Base-by-base conservation (phyloP, 805 yeast species). In the Candida krabiensis region DNA sequence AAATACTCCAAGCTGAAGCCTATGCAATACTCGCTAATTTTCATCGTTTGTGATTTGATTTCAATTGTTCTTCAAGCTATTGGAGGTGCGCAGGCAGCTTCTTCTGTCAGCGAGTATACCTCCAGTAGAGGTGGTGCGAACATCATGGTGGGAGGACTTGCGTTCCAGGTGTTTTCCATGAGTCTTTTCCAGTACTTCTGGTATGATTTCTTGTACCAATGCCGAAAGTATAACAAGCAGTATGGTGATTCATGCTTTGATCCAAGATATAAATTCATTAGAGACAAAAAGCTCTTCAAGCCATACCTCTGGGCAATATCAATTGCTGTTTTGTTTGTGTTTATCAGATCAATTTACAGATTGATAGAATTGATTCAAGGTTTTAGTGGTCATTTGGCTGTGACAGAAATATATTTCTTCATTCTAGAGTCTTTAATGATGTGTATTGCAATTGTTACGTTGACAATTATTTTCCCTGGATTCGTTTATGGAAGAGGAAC, bases 71-170 rank as follows among this genome's bases (percentile, higher is more conserved):
- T 86, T 14, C 96, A 86, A 62, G 90, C 80, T 3, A 69, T 64
- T n/a, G 95, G 95, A 29, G 95, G 95, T 52, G 91, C 83, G 34
- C 61, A 75, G 30, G 86, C 89, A 3, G 80, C 84, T 28, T 47
- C 58, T 2, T 69, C 76, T 1, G 56, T 71, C 8, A 43, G 58
- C 7, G 35, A 37, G 2, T 55, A 56, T 11, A 19, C 33, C 3
- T 26, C 33, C 13, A 25, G 30, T 5, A 22, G 32, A 9, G 33
- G 27, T 2, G 88, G 88, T 9, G 71, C 83, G 1, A 68, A 78
- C 54, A 58, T 81, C 34, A 83, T 86, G 80, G 73, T 84, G 28
- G 88, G 74, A 0, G 95, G 95, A 6, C 69, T 86, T 30, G 81
- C 79, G 0, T 68, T 82, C 52, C 95, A 86, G 61, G 86, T 84